These are phyloP conservation scores for Hanseniaspora occidentalis DNA, from an alignment of 805 yeast genomes.

Conservation along the genomic window DNA sequence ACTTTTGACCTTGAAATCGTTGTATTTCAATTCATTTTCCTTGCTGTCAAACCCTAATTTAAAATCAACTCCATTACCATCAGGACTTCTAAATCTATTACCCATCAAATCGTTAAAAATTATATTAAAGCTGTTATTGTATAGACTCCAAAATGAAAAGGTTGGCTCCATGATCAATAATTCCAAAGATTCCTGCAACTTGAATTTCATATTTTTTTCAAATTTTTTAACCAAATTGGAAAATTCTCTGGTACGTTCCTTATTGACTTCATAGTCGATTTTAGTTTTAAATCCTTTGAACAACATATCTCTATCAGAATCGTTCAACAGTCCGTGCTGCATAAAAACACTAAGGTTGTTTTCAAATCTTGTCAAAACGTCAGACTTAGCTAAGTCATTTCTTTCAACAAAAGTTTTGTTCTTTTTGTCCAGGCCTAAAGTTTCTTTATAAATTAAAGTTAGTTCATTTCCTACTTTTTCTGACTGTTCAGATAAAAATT, in stretches of 20 bases:
- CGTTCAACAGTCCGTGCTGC: background rate
- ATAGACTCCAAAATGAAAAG: slow-evolving; percentile 47
- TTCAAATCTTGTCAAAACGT: background rate
- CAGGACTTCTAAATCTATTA: slow-evolving; percentile 4
- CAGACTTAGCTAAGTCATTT: background rate
- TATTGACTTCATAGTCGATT: slow-evolving; percentile 17
- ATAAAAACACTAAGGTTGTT: background rate
- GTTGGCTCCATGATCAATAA: slow-evolving; percentile 38
- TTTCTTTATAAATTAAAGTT: background rate
- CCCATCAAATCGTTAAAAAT: slow-evolving; percentile 21
- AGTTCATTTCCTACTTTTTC: slow-evolving; percentile 1
- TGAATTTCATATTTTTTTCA: slow-evolving; percentile 33
- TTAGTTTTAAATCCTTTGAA: background rate
- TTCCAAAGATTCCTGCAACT: slow-evolving; percentile 39
- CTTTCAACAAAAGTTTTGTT: slow-evolving; percentile 5
- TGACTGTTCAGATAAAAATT: slow-evolving; percentile 1
- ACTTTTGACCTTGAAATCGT: slow-evolving; percentile 37
- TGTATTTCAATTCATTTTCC: slow-evolving; percentile 29
- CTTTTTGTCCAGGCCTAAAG: slow-evolving; percentile 2
- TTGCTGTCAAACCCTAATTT: slow-evolving; percentile 43
- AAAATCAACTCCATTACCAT: slow-evolving; percentile 24
- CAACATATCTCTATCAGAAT: background rate
- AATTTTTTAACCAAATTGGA: slow-evolving; percentile 30
- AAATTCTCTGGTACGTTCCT: slow-evolving; percentile 29
- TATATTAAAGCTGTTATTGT: slow-evolving; percentile 32